A percentile compares a stretch with the other conserved stretches of the same genome.
These are phyloP conservation scores for Suhomyces ambrosiae DNA, from an alignment of 1,139 yeast genomes.

Conservation along the genomic window DNA sequence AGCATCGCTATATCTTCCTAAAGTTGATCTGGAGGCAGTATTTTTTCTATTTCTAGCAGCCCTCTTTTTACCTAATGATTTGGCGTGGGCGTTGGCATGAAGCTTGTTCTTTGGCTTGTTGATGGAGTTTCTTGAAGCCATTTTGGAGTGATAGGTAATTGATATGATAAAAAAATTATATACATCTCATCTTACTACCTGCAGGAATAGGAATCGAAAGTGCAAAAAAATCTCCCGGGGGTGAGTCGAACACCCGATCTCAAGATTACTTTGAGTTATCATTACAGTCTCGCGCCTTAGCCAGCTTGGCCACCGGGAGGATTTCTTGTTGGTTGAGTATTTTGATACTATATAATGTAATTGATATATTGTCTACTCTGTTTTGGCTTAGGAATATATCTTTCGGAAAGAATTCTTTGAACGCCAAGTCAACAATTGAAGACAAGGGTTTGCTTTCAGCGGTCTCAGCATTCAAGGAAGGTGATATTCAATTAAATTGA, in stretches of 20 bases:
- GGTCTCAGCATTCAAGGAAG: too few species aligned
- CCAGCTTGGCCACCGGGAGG: constrained; percentile 81
- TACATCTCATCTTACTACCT: constrained; percentile 11
- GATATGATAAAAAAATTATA: constrained; percentile 9
- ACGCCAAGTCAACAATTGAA: too few species aligned
- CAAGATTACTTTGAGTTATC: constrained; percentile 53
- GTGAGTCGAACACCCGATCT: constrained; percentile 87
- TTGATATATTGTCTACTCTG: too few species aligned
- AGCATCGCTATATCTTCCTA: constrained; percentile 39
- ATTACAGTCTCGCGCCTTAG: constrained; percentile 83
- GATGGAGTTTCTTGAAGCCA: constrained; percentile 81
- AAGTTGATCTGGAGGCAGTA: constrained; percentile 45
- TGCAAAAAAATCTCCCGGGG: constrained; percentile 62
- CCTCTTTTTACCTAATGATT: constrained; percentile 58
- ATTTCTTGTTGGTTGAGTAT: too few species aligned
- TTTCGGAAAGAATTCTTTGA: too few species aligned
- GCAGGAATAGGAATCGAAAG: constrained; percentile 4
- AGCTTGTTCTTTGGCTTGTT: constrained; percentile 76
- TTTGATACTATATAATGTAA: too few species aligned
- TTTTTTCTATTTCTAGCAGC: constrained; percentile 52
- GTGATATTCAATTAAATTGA: too few species aligned
- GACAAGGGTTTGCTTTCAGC: too few species aligned
- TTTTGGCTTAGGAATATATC: too few species aligned
- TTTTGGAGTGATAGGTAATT: constrained; percentile 21
- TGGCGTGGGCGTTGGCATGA: constrained; percentile 55